Percentiles rank a stretch among this genome's conserved stretches.
Evolutionary conservation across 495 filamentous ascomycete species (phyloP).

Genomic region (Cladorrhinum samala): DNA sequence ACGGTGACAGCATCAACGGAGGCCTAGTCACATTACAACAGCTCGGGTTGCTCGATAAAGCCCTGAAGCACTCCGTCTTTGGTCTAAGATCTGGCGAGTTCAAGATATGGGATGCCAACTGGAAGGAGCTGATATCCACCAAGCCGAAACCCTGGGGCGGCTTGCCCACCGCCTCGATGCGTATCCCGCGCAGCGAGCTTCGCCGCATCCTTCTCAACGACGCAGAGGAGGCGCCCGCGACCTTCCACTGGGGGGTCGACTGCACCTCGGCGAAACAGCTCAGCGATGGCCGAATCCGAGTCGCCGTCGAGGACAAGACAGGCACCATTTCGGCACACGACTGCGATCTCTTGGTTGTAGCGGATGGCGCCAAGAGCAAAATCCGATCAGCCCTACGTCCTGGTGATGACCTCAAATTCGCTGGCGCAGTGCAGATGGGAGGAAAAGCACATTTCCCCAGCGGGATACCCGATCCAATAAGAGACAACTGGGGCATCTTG

Average conservation of each 20-base stretch:
- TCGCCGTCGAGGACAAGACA: slow-evolving; percentile 8
- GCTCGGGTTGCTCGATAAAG: slow-evolving; percentile 20
- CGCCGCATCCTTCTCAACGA: slow-evolving; percentile 22
- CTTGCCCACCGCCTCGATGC: slow-evolving; percentile 16
- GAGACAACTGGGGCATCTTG: slow-evolving; percentile 29
- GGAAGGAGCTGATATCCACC: slow-evolving; percentile 18
- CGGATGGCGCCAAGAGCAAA: slow-evolving; percentile 36
- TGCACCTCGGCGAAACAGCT: slow-evolving; percentile 16
- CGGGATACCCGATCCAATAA: slow-evolving; percentile 20
- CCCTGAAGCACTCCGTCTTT: slow-evolving; percentile 10
- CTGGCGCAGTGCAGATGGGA: slow-evolving; percentile 26
- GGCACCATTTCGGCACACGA: slow-evolving; percentile 15
- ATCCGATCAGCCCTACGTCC: slow-evolving; percentile 29
- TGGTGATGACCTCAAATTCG: slow-evolving; percentile 28
- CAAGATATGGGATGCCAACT: slow-evolving; percentile 23
- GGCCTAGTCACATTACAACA: slow-evolving; percentile 21
- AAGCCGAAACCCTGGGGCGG: slow-evolving; percentile 8
- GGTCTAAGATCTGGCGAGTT: slow-evolving; percentile 16
- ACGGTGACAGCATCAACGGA: slow-evolving; percentile 19
- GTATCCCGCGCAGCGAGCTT: slow-evolving; percentile 20
- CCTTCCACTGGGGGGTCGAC: slow-evolving; percentile 21
- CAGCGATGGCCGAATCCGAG: slow-evolving; percentile 2
- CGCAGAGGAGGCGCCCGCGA: slow-evolving; percentile 6
- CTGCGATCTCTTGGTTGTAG: slow-evolving; percentile 34
- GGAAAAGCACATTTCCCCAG: slow-evolving; percentile 23